phyloP scores from a whole-genome alignment of 2,329 filamentous ascomycete species.

The Ascosphaera apis region DNA sequence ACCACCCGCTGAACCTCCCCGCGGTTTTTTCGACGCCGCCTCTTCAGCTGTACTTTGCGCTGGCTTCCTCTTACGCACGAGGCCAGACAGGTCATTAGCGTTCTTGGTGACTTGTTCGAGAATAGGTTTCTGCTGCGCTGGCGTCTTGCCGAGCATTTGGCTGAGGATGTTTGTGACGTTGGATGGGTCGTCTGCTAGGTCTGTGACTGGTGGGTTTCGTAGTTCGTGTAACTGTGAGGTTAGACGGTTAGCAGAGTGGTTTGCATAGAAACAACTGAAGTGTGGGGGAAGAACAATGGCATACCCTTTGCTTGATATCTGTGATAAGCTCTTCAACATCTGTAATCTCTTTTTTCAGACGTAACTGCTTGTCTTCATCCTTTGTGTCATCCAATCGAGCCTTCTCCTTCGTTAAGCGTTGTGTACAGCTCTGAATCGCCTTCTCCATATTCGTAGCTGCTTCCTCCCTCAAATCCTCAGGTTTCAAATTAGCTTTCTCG shows the following conservation, averaged over 20 bases:
- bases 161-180: conserved; percentile 32
- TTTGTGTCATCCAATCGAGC: conserved; percentile 18
- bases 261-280: conserved; percentile 1
- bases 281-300: too few species aligned
- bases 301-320: conserved; percentile 36
- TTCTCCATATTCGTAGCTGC: conserved; percentile 35
- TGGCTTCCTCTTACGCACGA: conserved; percentile 33
- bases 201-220: conserved; percentile 28
- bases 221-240: conserved; percentile 30
- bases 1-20: not conserved
- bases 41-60: conserved; percentile 4
- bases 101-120: conserved; percentile 30
- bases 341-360: conserved; percentile 25
- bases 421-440: conserved; percentile 34
- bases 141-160: conserved; percentile 31
- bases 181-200: too few species aligned
- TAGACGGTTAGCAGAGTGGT: conserved; percentile 1
- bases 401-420: conserved; percentile 31
- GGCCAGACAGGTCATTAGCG: conserved; percentile 35
- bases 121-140: conserved; percentile 27
- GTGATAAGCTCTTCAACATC: conserved; percentile 38
- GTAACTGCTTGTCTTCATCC: conserved; percentile 17
- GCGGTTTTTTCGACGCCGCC: too few species aligned
- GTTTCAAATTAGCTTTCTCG: conserved; percentile 17
- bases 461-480: conserved; percentile 29